Evolutionary conservation across 176 grass and related monocot species (phyloP).

Genomic region (Rhynchospora breviuscula): DNA sequence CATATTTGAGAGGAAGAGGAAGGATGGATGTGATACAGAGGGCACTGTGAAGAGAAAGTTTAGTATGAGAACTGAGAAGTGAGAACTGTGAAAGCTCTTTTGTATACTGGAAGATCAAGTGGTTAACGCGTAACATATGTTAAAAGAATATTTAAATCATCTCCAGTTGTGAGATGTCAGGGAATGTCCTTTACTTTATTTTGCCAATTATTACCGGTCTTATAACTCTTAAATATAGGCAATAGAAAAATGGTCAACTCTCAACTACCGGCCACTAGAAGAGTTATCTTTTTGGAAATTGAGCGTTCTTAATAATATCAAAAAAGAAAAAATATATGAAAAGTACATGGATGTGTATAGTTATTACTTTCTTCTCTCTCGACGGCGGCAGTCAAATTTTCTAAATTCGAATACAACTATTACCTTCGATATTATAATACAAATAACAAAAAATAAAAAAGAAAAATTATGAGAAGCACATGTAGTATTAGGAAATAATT

Average conservation of each 20-base stretch:
- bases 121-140: slow-evolving; percentile 14
- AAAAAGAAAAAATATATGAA: neutral
- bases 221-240: neutral
- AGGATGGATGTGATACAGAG: neutral
- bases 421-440: too few species aligned
- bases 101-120: neutral
- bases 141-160: neutral
- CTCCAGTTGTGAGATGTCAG: slow-evolving; percentile 7
- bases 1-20: slow-evolving; percentile 14
- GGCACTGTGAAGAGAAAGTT: neutral
- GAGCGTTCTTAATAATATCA: neutral
- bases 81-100: neutral
- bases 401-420: too few species aligned
- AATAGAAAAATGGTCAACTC: neutral
- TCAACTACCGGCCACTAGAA: neutral
- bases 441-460: too few species aligned
- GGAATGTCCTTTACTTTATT: neutral
- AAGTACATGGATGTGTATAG: neutral
- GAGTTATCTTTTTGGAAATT: neutral
- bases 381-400: too few species aligned
- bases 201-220: neutral
- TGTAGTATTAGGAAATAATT: too few species aligned
- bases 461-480: too few species aligned
- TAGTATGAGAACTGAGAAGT: neutral
- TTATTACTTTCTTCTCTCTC: neutral